These are phyloP conservation scores for Colletotrichum spaethianum DNA, from an alignment of 2,329 filamentous ascomycete species.

Conservation along the genomic window DNA sequence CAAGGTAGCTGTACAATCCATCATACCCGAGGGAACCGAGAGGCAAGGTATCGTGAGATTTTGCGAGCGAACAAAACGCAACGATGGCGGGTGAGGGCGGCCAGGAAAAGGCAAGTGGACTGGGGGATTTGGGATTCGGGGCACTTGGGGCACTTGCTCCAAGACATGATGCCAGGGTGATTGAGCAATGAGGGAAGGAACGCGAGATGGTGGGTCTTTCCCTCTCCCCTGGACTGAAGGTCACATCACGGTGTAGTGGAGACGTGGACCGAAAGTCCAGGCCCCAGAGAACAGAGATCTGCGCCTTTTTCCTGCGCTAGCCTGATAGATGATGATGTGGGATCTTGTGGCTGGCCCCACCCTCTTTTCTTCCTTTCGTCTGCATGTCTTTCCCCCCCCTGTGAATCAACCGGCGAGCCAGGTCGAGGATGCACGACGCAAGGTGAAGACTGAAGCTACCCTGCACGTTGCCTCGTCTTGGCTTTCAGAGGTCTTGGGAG, in stretches of 20 bases:
- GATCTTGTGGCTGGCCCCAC: conserved; percentile 10
- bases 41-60: conserved; percentile 4
- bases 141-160: conserved; percentile 1
- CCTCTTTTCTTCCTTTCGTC: background rate
- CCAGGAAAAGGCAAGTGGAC: background rate
- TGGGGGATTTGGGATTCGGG: background rate
- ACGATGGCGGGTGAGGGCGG: background rate
- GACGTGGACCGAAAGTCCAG: conserved; percentile 28
- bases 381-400: background rate
- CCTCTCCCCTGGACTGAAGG: conserved; percentile 28
- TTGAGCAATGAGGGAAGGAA: conserved; percentile 10
- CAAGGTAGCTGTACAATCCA: background rate
- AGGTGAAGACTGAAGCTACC: conserved; percentile 35
- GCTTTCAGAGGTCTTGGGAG: conserved; percentile 33
- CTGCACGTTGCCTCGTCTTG: conserved; percentile 38
- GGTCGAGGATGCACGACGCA: conserved; percentile 21
- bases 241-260: conserved; percentile 11
- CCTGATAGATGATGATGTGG: conserved; percentile 32
- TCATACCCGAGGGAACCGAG: background rate
- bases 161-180: conserved; percentile 11
- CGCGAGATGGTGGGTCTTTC: conserved; percentile 13
- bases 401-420: conserved; percentile 16
- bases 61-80: background rate
- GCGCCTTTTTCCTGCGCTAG: conserved; percentile 40
- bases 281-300: conserved; percentile 42